Evolutionary conservation across 352 stramenopile species (phyloP), one percentile per base, ranked within the genome.

Genomic region (Phytophthora chlamydospora): DNA sequence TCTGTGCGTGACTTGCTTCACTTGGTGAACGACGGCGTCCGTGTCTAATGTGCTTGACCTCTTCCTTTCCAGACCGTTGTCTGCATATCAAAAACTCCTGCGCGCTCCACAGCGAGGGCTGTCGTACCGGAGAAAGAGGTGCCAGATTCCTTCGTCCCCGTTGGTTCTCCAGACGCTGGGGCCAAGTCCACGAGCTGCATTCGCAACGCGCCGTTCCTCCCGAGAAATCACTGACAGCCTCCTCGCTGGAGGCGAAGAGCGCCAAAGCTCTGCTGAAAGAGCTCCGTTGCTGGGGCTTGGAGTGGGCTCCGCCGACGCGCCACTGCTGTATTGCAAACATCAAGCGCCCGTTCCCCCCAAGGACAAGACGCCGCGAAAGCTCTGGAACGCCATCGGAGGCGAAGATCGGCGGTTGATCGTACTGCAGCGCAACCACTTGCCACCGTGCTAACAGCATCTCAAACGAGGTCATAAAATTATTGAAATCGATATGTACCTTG

Each of bases 381-480:
- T 90, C 45, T 92, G 80, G 83, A 92, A 92, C 33, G 83, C 79
- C 5, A 89, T 90, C 46, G 80, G 80, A 19, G 83, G 79, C 10
- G 81, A 92, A 68, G 79, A 92, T 58, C 80, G 83, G 3, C 80
- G 83, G 24, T 68, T 90, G 38, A 85, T 90, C 34, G 83, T 85
- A 2, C 56, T 90, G 19, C 80, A 90, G 46, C 83, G 83, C 46
- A 87, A 75, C 48, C 58, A 62, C 24, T 47, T 85, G 17, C 67
- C 66, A 35, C 65, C 60, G 4, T 70, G 64, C 41, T 68, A 64
- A 68, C n/a, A 57, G 16, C 35, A 46, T 39, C 45, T 24, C n/a
- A 49, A 27, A 58, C 31, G 49, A 43, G 13, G 2, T 14, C 16
- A 39, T 51, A 38, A 39, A 38, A 60, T 42, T 60, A 52, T 52